Evolutionary conservation across 108 stramenopile species (phyloP).

Genomic region (Epithemia pelagica): DNA sequence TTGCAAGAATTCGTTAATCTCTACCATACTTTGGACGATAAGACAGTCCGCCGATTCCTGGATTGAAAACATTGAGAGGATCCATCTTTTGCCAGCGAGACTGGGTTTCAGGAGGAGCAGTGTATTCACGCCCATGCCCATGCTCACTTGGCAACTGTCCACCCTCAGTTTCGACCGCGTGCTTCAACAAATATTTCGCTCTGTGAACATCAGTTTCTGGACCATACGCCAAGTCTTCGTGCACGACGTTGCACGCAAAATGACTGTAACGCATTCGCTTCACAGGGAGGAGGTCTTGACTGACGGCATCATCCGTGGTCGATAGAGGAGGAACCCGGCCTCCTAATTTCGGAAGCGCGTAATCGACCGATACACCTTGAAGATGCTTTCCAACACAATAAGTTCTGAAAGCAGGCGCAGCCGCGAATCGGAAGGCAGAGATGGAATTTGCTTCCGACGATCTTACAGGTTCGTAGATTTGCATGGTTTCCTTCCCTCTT

Average conservation of each 20-base stretch:
- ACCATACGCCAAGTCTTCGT: slow-evolving; percentile 76
- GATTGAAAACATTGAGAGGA: slow-evolving; percentile 81
- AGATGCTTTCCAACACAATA: slow-evolving; percentile 67
- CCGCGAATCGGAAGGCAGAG: slow-evolving; percentile 77
- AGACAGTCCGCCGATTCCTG: slow-evolving; percentile 70
- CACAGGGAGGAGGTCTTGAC: slow-evolving; percentile 22
- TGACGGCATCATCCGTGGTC: slow-evolving; percentile 6
- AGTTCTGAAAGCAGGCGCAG: slow-evolving; percentile 73
- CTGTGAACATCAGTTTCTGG: slow-evolving; percentile 60
- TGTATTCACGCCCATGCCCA: slow-evolving; percentile 83
- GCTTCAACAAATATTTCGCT: slow-evolving; percentile 63
- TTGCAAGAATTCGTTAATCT: too few relatives aligned
- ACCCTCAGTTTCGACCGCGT: slow-evolving; percentile 45
- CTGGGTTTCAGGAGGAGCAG: slow-evolving; percentile 59
- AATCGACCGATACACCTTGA: slow-evolving; percentile 78
- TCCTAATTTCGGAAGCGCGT: slow-evolving; percentile 67
- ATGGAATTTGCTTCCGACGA: slow-evolving; percentile 33
- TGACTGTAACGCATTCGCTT: slow-evolving; percentile 84
- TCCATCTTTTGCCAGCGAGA: slow-evolving; percentile 79
- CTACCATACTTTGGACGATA: slow-evolving; percentile 22
- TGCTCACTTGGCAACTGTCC: slow-evolving; percentile 78
- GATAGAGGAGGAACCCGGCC: slow-evolving; percentile 38
- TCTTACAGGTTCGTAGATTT: slow-evolving; percentile 37
- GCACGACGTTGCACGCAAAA: slow-evolving; percentile 84
- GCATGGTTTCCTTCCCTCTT: slow-evolving; percentile 36